Evolutionary conservation across 768 basidiomycete genomes (phyloP), one percentile per base, ranked within the genome.

Genomic region (Psilocybe cyanescens): DNA sequence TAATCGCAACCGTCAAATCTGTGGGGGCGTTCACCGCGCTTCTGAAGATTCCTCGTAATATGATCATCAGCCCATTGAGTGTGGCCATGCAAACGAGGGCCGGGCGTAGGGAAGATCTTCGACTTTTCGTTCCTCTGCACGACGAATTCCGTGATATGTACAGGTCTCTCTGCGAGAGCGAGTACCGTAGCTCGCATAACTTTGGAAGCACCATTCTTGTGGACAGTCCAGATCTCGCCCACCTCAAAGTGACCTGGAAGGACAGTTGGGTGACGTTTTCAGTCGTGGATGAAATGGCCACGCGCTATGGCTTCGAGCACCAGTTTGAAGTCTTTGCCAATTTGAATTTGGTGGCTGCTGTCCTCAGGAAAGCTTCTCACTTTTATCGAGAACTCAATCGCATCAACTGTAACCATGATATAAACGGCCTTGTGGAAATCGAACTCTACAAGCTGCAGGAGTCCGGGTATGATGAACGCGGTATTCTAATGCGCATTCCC

Each of bases 401-500:
- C 28, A 14, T 28, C 6, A 45, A 28, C 16, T 8, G 24, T 28
- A 19, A 28, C 14, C 6, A 17, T 12, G 35, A 41, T n/a, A 17
- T 59, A 6, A 11, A 51, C 8, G 41, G 51, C 11, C 24, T 37
- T 33, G 19, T 59, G 28, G 17, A 45, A 4, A 6, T 59, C 11
- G 19, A 48, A 11, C 7, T 44, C 12, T 44, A 52, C 39, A 12
- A 39, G 6, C 50, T 59, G 4, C 8, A 45, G 9, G 50, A 59
- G 28, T 37, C 19, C 19, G 8, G 9, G 76, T 79, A 47, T 41
- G 9, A 28, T 12, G 52, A 52, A 17, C 3, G 5, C 2, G 58
- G 51, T 8, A 41, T 52, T 35, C 12, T 0, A 11, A 30, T 35
- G 33, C 33, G 2, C 11, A 35, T 35, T 35, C 33, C 39, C 4